These are phyloP conservation scores for Fereydounia khargensis DNA, from an alignment of 1,284 basidiomycete species.

Conservation along the genomic window DNA sequence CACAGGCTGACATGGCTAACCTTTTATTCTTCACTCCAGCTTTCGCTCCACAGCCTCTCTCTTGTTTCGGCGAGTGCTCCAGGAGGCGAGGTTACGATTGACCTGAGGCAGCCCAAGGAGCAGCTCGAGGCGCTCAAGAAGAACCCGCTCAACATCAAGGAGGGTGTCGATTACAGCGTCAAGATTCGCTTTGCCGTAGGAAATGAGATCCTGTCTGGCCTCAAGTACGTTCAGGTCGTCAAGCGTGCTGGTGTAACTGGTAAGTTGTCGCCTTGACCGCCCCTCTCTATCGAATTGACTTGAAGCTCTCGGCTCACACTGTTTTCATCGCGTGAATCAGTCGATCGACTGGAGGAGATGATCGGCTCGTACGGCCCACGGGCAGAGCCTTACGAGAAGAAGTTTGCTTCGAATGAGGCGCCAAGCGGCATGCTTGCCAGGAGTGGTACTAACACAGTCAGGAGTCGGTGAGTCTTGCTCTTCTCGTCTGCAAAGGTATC, in stretches of 20 bases:
- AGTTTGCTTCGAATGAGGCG: slow-evolving; percentile 58
- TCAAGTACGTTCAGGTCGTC: slow-evolving; percentile 74
- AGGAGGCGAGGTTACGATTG: slow-evolving; percentile 59
- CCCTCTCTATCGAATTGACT: no score
- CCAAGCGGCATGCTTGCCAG: slow-evolving; percentile 73
- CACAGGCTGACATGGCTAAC: neutral
- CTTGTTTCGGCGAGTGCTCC: slow-evolving; percentile 59
- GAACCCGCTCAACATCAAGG: slow-evolving; percentile 65
- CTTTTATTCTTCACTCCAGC: slow-evolving; percentile 6
- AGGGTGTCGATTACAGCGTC: slow-evolving; percentile 70
- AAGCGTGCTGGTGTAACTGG: slow-evolving; percentile 68
- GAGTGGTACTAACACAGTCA: slow-evolving; percentile 70
- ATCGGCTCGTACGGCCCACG: slow-evolving; percentile 74
- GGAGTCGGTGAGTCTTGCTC: slow-evolving; percentile 62
- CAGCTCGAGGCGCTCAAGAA: slow-evolving; percentile 61
- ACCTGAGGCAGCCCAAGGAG: slow-evolving; percentile 59
- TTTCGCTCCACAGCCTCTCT: slow-evolving; percentile 58
- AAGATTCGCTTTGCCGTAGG: slow-evolving; percentile 73
- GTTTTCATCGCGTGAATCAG: slow-evolving; percentile 58
- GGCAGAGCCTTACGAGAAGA: slow-evolving; percentile 57
- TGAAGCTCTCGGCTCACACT: neutral
- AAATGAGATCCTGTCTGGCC: slow-evolving; percentile 78
- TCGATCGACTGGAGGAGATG: slow-evolving; percentile 86
- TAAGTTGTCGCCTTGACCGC: slow-evolving; percentile 18
- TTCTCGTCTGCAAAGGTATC: no score